Evolutionary conservation across 1,284 basidiomycete species (phyloP).

Genomic region (Cryptococcus depauperatus): DNA sequence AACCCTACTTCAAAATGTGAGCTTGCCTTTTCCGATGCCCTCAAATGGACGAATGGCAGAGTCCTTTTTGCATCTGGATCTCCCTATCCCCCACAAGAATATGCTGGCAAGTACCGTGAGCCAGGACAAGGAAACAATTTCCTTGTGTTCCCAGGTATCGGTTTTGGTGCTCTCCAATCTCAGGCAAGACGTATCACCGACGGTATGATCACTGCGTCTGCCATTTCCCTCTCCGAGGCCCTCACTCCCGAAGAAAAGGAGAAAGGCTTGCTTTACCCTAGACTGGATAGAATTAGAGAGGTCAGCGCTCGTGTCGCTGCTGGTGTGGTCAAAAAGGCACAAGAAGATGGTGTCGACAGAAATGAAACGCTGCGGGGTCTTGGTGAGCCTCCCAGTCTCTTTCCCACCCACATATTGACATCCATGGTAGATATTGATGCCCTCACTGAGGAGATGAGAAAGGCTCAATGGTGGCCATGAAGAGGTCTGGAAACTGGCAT

Average conservation of each 20-base stretch:
- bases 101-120: constrained; percentile 57
- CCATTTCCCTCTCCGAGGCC: constrained; percentile 65
- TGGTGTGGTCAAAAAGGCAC: constrained; percentile 67
- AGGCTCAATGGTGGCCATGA: constrained; percentile 29
- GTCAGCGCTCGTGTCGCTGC: constrained; percentile 68
- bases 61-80: constrained; percentile 85
- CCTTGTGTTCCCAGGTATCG: constrained; percentile 54
- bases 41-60: constrained; percentile 54
- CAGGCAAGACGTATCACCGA: constrained; percentile 36
- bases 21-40: constrained; percentile 65
- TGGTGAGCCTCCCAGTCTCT: constrained; percentile 9
- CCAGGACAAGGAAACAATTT: constrained; percentile 67
- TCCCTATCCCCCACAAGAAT: constrained; percentile 63
- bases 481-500: no score
- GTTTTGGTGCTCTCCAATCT: constrained; percentile 68
- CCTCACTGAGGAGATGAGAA: constrained; percentile 24
- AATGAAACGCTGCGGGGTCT: constrained; percentile 22
- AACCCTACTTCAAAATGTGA: constrained; percentile 83
- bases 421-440: constrained; percentile 15
- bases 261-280: constrained; percentile 63
- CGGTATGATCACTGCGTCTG: constrained; percentile 49
- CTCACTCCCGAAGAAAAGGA: constrained; percentile 64
- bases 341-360: constrained; percentile 53
- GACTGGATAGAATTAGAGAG: constrained; percentile 69
- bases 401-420: neutral